Evolutionary conservation across 805 yeast species (phyloP).

Genomic region (Metschnikowia arizonensis): DNA sequence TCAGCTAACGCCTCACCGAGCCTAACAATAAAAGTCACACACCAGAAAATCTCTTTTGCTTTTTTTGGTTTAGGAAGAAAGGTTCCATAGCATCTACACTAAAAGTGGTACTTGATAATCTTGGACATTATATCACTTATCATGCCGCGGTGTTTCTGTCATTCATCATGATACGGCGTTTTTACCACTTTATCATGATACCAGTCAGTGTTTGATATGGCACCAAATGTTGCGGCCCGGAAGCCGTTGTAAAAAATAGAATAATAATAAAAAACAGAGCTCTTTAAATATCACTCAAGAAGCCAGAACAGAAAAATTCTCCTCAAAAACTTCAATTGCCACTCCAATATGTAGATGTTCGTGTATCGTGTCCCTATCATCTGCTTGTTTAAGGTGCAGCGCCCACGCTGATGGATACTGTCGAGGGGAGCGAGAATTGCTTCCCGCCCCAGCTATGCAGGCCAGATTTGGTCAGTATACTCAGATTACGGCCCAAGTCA

Average conservation of each 20-base stretch:
- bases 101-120: not conserved
- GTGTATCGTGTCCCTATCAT: not conserved
- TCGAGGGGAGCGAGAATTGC: slow-evolving; percentile 4
- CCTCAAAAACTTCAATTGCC: not conserved
- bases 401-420: not conserved
- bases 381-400: not conserved
- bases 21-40: not conserved
- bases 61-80: not conserved
- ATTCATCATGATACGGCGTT: not conserved
- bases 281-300: not conserved
- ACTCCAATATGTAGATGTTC: not conserved
- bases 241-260: not conserved
- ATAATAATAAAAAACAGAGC: no score
- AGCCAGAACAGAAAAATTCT: not conserved
- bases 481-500: not conserved
- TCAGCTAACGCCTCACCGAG: not conserved
- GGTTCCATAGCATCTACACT: not conserved
- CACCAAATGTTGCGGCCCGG: not conserved
- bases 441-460: slow-evolving; percentile 3
- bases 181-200: no score
- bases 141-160: not conserved
- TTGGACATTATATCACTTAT: not conserved
- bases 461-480: not conserved
- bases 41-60: not conserved
- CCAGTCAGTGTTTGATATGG: not conserved